phyloP scores from a whole-genome alignment of 495 filamentous ascomycete species.

The Talaromyces proteolyticus region DNA sequence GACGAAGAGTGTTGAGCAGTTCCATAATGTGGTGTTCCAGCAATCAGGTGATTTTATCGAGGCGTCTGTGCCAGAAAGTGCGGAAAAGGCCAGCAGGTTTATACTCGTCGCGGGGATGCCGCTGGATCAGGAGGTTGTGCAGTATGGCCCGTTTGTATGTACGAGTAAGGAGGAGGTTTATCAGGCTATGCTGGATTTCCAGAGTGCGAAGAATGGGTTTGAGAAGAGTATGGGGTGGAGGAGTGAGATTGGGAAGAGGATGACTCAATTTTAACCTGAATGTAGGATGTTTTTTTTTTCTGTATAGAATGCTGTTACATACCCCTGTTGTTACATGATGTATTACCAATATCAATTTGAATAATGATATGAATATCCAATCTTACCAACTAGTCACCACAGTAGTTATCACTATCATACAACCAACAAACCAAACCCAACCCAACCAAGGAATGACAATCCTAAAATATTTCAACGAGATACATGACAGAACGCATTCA shows the following conservation, averaged over 20 bases:
- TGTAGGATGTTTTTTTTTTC: constrained; percentile 5
- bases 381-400: too few relatives aligned
- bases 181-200: constrained; percentile 86
- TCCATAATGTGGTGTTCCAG: constrained; percentile 88
- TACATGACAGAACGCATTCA: too few relatives aligned
- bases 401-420: too few relatives aligned
- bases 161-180: constrained; percentile 80
- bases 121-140: constrained; percentile 85
- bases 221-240: constrained; percentile 78
- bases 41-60: constrained; percentile 67
- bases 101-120: constrained; percentile 81
- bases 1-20: constrained; percentile 57
- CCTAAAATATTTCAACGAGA: too few relatives aligned
- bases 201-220: constrained; percentile 81
- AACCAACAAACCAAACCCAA: too few relatives aligned
- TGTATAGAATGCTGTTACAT: not conserved
- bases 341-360: too few relatives aligned
- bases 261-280: constrained; percentile 26
- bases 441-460: too few relatives aligned
- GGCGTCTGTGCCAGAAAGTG: constrained; percentile 61
- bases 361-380: too few relatives aligned
- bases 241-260: constrained; percentile 92
- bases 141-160: constrained; percentile 94
- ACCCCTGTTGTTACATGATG: not conserved
- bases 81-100: constrained; percentile 60